Evolutionary conservation across 2,329 filamentous ascomycete genomes (phyloP), one percentile per base, ranked within the genome.

Genomic region (Talaromyces sp.): DNA sequence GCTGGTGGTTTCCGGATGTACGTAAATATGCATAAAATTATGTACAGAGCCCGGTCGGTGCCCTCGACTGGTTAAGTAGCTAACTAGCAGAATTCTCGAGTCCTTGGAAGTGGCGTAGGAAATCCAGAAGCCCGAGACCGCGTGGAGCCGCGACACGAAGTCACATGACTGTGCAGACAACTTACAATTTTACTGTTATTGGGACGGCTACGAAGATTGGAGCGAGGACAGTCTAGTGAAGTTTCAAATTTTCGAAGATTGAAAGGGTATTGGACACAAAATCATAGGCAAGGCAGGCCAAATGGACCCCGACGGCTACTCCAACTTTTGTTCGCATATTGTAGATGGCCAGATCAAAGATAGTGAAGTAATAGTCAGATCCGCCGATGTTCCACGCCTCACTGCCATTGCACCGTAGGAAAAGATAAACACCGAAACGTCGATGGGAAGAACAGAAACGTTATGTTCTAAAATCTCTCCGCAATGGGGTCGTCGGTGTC

Each of bases 61-160:
- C 45, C 45, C 48, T 49, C 35, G 19, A 20, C 36, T 17, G 45
- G 9, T 39, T 3, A 13, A 16, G 27, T n/a, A n/a, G n/a, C n/a
- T n/a, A n/a, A n/a, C n/a, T n/a, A 35, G 42, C 19, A 46, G 46
- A 16, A 5, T 49, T 30, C n/a, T 42, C 16, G 16, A 49, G 32
- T 60, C 45, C 24, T 27, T 27, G 24, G 24, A 46, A 52, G 55
- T 51, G 45, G 41, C 30, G 30, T 40, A 33, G 47, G 37, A 54
- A 53, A 50, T 41, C 33, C 32, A 47, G 33, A 27, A 27, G 24
- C 24, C 32, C 10, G 20, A 24, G 11, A 41, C 16, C 41, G 52
- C 56, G 39, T 51, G 55, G 33, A 49, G 39, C 46, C 59, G 59
- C 61, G 62, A 63, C 62, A 60, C 62, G 62, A 61, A 59, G 54